Base-by-base conservation (phyloP, 192 early-diverging fungal genomes). In the Backusella circina region DNA sequence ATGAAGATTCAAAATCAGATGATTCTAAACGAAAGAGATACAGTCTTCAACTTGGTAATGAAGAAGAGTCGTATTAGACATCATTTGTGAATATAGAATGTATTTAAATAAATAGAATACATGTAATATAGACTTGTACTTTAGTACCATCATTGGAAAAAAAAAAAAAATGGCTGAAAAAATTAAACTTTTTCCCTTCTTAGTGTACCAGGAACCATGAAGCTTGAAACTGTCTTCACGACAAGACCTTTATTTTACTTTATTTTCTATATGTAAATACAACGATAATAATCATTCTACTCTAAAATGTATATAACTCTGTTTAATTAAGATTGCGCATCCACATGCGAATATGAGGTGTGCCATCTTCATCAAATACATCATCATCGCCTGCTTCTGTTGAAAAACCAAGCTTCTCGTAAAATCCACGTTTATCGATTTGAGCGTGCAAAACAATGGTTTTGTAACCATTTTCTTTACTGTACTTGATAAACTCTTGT, bases 341-440 rank as follows among this genome's bases (percentile, higher is more conserved):
- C 54, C 75, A 76, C 75, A 80, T 76, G n/a, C 75, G 70, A 31
- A 80, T 36, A 74, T 80, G 79, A 28, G 75, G 75, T 10, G 75
- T 77, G 16, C 79, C 79, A 54, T 77, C 75, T 33, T 81, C 79
- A 5, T 71, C 12, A 51, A 79, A 83, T 23, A 69, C 72, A 8
- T 57, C 38, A 61, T 77, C 81, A 75, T 84, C 78, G 5, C 39
- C 57, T 47, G 26, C 35, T 32, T 78, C 77, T 10, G 77, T 72
- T 10, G 31, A 8, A 50, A 77, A 81, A 15, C 79, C 79, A 4
- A 64, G 8, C 50, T 74, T 73, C 37, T 73, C 72, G 35, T 81
- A 81, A 65, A 81, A 81, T 2, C 37, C 50, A 12, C 73, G 75
- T 38, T 77, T 81, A 44, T 70, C 75, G 10, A 65, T n/a, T 57